Evolutionary conservation across 306 rosid species (phyloP), one percentile per base, ranked within the genome.

Genomic region (Prunus fruticosa): DNA sequence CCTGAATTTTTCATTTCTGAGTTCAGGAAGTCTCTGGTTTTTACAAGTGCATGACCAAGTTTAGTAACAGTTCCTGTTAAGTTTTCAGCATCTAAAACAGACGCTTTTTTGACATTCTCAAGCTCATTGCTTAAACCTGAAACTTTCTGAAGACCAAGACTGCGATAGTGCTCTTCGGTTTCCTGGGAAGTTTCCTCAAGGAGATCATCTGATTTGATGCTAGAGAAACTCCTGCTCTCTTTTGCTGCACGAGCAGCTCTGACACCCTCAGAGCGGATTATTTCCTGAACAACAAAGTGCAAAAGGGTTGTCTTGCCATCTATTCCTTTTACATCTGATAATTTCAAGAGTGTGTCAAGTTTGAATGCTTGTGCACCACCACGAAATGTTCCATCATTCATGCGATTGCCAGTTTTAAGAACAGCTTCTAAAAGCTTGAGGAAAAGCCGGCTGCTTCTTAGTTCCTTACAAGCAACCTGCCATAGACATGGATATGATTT

Each of bases 401-500:
- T 96, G 14, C 99, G 98, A 78, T 96, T 96, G 3, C 99, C 99
- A 1, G 99, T 93, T 83, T 96, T 96, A 18, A 96, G 97, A 87
- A 96, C 99, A 56, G 99, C 99, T 96, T 96, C 99, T 49, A 96
- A 89, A 82, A 93, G 96, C 84, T 96, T 96, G 53, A 96, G 93
- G 90, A 96, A 96, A 69, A 96, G 78, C 77, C 99, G 56, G 81
- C 97, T 96, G 85, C 80, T 89, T 76, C 84, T 87, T 30, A 96
- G 89, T 79, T 89, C 93, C 83, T 87, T 86, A 80, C 96, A 91
- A 57, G 98, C 99, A 83, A 91, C 82, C 99, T 96, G 83, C 53
- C 67, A 69, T 50, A 75, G 54, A 76, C 77, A 87, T 68, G 50
- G 74, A 60, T 20, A 46, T 45, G 49, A 81, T 76, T 74, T 47